Conservation (phyloP, 1,284 basidiomycete genomes). For the Papiliotrema fonsecae region DNA sequence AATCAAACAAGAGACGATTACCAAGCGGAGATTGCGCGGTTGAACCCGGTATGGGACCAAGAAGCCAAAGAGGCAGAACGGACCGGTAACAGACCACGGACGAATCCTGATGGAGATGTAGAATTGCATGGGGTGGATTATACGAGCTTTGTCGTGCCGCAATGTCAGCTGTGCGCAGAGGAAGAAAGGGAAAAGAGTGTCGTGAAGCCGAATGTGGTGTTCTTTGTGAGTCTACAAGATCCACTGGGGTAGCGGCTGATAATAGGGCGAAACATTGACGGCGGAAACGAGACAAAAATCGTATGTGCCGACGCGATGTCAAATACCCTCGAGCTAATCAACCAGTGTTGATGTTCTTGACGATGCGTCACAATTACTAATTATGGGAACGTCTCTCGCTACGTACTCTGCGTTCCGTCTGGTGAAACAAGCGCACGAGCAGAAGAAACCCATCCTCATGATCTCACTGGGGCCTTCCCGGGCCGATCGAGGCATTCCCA, state of each 20-base stretch:
- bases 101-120: constrained; percentile 90
- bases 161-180: constrained; percentile 61
- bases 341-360: constrained; percentile 31
- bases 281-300: constrained; percentile 61
- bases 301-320: constrained; percentile 50
- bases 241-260: background rate
- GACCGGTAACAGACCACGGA: constrained; percentile 61
- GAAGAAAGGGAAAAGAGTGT: constrained; percentile 55
- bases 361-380: constrained; percentile 61
- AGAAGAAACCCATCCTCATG: constrained; percentile 69
- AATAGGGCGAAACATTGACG: constrained; percentile 68
- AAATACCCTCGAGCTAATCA: background rate
- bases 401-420: constrained; percentile 86
- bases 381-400: constrained; percentile 82
- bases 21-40: constrained; percentile 64
- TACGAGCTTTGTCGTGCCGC: constrained; percentile 69
- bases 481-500: constrained; percentile 57
- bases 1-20: constrained; percentile 62
- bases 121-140: constrained; percentile 73
- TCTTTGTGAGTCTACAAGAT: constrained; percentile 54
- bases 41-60: constrained; percentile 75
- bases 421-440: constrained; percentile 71
- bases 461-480: constrained; percentile 82
- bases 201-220: constrained; percentile 76
- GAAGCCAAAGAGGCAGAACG: constrained; percentile 64